Conservation (phyloP, 306 rosid species). For the Quercus wislizeni region DNA sequence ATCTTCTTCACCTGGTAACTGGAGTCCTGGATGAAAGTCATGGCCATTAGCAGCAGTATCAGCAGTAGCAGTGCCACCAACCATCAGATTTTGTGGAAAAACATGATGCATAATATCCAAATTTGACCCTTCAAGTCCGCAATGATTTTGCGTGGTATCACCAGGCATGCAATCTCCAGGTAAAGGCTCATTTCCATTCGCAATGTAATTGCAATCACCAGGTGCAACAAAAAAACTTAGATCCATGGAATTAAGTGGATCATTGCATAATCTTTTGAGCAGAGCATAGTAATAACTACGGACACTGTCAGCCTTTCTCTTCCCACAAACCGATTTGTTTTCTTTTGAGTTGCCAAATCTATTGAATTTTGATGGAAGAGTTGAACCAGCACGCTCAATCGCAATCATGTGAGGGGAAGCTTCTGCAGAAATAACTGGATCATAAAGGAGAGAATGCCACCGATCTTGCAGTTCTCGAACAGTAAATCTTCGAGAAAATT, state of each 20-base stretch:
- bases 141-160: slow-evolving; percentile 41
- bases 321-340: slow-evolving; percentile 38
- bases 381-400: slow-evolving; percentile 43
- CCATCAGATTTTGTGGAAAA: slow-evolving; percentile 51
- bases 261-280: slow-evolving; percentile 65
- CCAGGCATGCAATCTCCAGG: slow-evolving; percentile 45
- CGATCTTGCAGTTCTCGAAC: slow-evolving; percentile 75
- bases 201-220: slow-evolving; percentile 28
- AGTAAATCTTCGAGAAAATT: slow-evolving; percentile 74
- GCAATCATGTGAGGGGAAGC: slow-evolving; percentile 55
- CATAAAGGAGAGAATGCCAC: slow-evolving; percentile 80
- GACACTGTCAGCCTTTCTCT: slow-evolving; percentile 68
- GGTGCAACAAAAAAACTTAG: slow-evolving; percentile 63
- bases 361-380: slow-evolving; percentile 45
- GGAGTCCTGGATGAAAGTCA: slow-evolving; percentile 43
- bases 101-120: slow-evolving; percentile 34
- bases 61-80: slow-evolving; percentile 24
- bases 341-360: slow-evolving; percentile 54
- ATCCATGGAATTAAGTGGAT: slow-evolving; percentile 46
- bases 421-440: slow-evolving; percentile 56
- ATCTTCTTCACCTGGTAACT: slow-evolving; percentile 42
- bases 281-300: slow-evolving; percentile 64
- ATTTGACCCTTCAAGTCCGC: slow-evolving; percentile 45
- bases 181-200: slow-evolving; percentile 40
- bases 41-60: slow-evolving; percentile 20